Conservation (phyloP, 495 filamentous ascomycete species). For the Neurospora tetrasperma region DNA sequence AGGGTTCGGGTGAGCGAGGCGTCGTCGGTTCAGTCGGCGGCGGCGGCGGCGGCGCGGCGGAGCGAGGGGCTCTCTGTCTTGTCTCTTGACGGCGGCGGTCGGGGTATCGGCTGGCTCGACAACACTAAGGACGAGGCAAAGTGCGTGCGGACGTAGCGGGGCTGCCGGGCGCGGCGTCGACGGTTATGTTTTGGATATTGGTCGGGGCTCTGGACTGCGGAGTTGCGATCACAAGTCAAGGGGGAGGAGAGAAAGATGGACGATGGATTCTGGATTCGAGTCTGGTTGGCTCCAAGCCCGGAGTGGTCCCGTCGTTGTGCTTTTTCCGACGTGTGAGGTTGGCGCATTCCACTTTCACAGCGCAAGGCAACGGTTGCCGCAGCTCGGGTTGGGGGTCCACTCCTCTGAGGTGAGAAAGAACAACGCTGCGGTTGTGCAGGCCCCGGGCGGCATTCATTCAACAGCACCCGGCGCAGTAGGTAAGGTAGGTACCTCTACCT, state of each 20-base stretch:
- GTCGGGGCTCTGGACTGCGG: not conserved
- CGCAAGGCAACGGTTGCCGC: not conserved
- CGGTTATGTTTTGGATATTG: not conserved
- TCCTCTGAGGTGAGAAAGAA: not conserved
- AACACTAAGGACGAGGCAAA: not conserved
- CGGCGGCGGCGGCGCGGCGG: not conserved
- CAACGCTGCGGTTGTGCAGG: no score
- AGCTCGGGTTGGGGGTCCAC: not conserved
- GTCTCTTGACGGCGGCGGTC: not conserved
- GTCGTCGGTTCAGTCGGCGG: not conserved
- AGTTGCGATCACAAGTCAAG: constrained; percentile 1
- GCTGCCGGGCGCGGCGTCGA: not conserved
- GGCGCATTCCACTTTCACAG: constrained; percentile 6
- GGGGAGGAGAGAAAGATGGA: not conserved
- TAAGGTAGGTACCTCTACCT: no score
- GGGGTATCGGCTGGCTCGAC: not conserved
- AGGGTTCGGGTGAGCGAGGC: not conserved
- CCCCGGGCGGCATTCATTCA: not conserved
- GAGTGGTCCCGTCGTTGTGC: constrained; percentile 3
- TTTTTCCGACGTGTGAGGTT: constrained; percentile 27
- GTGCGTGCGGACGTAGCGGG: not conserved
- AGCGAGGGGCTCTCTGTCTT: not conserved
- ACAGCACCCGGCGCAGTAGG: not conserved
- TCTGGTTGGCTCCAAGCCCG: no score
- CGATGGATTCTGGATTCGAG: not conserved